Conservation (phyloP, 2,329 filamentous ascomycete genomes). For the Teratosphaeria epicoccoides region DNA sequence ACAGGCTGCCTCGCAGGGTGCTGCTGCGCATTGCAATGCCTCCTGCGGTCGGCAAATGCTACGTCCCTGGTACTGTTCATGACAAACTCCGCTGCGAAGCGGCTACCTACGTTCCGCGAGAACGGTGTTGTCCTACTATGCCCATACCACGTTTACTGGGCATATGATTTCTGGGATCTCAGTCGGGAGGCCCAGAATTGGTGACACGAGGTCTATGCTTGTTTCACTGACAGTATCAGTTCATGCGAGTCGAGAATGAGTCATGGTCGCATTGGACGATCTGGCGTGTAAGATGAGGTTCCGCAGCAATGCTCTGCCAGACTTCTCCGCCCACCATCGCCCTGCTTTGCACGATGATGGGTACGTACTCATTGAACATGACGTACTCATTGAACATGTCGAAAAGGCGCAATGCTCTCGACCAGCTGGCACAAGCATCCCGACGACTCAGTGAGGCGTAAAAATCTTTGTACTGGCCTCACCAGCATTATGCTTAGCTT, state of each 20-base stretch:
- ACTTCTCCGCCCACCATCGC: background rate
- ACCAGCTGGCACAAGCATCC: background rate
- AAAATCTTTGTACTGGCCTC: background rate
- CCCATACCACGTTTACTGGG: conserved; percentile 23
- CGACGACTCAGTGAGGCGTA: background rate
- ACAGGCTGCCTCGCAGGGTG: background rate
- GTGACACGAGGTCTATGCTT: background rate
- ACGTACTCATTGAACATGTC: background rate
- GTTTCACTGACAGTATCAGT: background rate
- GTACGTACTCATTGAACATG: background rate
- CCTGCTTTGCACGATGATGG: background rate
- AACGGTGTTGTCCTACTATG: conserved; percentile 28
- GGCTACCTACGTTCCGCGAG: conserved; percentile 31
- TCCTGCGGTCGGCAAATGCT: conserved; percentile 26
- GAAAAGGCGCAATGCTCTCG: background rate
- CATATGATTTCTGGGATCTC: conserved; percentile 4
- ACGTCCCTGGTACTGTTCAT: conserved; percentile 31
- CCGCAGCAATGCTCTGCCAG: background rate
- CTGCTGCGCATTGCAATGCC: conserved; percentile 8
- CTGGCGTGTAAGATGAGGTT: background rate
- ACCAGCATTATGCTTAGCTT: background rate
- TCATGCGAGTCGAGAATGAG: background rate
- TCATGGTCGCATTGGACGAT: background rate
- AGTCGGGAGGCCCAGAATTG: background rate
- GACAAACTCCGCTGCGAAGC: conserved; percentile 35